A percentile compares a stretch with the other conserved stretches of the same genome.
These are phyloP conservation scores for Magnaporthiopsis rhizophila DNA, from an alignment of 2,329 filamentous ascomycete species.

Conservation along the genomic window DNA sequence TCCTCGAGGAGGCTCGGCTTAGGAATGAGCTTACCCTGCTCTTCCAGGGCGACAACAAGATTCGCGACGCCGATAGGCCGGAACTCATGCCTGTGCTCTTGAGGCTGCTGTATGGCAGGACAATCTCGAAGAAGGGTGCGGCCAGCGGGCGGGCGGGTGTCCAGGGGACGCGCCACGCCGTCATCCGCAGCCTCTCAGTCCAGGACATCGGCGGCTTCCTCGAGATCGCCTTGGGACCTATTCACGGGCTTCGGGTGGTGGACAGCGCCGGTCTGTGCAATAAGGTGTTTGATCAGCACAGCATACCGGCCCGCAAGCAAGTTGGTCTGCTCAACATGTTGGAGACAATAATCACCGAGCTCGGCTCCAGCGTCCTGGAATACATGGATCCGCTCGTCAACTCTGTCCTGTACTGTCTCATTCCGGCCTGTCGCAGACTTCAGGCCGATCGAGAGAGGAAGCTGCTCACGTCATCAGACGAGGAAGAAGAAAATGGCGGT, in stretches of 20 bases:
- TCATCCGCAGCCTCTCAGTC: constrained; percentile 68
- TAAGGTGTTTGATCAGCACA: constrained; percentile 46
- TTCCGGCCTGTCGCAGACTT: constrained; percentile 58
- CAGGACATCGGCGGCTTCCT: constrained; percentile 75
- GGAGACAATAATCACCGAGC: constrained; percentile 74
- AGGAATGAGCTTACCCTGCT: constrained; percentile 91
- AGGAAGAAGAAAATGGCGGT: constrained; percentile 27
- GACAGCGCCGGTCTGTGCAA: constrained; percentile 40
- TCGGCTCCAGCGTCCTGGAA: constrained; percentile 63
- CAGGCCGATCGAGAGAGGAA: constrained; percentile 23
- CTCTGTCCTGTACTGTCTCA: constrained; percentile 72
- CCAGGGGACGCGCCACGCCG: constrained; percentile 70
- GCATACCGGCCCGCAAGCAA: constrained; percentile 68
- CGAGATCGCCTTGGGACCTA: constrained; percentile 66
- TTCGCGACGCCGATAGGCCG: constrained; percentile 64
- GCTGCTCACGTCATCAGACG: constrained; percentile 21
- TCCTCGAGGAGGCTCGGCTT: constrained; percentile 86
- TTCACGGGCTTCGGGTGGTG: constrained; percentile 54
- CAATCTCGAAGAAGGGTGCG: constrained; percentile 72
- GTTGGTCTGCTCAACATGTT: constrained; percentile 90
- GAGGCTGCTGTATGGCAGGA: constrained; percentile 78
- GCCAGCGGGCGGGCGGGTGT: constrained; percentile 73
- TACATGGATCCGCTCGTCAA: constrained; percentile 65
- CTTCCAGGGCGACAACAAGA: constrained; percentile 65
- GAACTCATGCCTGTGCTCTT: constrained; percentile 80